Conservation (phyloP, 2,329 filamentous ascomycete genomes). For the Volutella citrinella region DNA sequence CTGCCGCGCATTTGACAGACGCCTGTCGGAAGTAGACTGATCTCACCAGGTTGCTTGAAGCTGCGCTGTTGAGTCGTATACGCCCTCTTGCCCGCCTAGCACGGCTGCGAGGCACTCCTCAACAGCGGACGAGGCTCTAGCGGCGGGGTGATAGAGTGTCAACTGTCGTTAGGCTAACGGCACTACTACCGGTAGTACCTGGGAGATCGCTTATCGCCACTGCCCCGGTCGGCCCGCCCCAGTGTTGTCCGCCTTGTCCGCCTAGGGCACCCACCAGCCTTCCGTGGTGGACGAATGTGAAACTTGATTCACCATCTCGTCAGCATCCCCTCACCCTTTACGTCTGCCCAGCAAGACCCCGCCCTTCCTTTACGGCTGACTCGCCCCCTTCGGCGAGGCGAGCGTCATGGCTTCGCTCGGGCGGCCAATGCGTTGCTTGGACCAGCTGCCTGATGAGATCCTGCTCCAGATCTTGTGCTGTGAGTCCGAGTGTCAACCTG, state of each 20-base stretch:
- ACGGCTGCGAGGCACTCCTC: too few relatives aligned
- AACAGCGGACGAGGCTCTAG: too few relatives aligned
- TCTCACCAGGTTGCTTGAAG: too few relatives aligned
- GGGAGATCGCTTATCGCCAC: slow-evolving; percentile 16
- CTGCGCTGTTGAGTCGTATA: too few relatives aligned
- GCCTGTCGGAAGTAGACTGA: too few relatives aligned
- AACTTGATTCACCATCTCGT: slow-evolving; percentile 5
- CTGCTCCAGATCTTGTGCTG: slow-evolving; percentile 60
- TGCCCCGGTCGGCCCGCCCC: slow-evolving; percentile 8
- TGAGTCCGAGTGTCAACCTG: slow-evolving; percentile 40
- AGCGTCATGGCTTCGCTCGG: slow-evolving; percentile 26
- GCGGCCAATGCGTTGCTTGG: slow-evolving; percentile 27
- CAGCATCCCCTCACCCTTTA: slow-evolving; percentile 5
- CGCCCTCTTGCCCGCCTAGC: too few relatives aligned
- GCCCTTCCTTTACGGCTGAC: slow-evolving; percentile 1
- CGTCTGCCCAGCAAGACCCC: slow-evolving; percentile 3
- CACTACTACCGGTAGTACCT: slow-evolving; percentile 12
- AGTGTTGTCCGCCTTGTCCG: too few relatives aligned
- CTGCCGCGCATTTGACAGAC: too few relatives aligned
- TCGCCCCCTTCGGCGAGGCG: slow-evolving; percentile 1
- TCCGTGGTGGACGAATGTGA: too few relatives aligned
- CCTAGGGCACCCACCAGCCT: too few relatives aligned
- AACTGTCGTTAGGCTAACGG: slow-evolving; percentile 3
- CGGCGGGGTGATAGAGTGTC: slow-evolving; percentile 3
- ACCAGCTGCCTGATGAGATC: slow-evolving; percentile 62